Percentiles rank a stretch among this genome's conserved stretches.
These are phyloP conservation scores for Cladochytrium replicatum DNA, from an alignment of 192 early-diverging fungal species.

Conservation along the genomic window DNA sequence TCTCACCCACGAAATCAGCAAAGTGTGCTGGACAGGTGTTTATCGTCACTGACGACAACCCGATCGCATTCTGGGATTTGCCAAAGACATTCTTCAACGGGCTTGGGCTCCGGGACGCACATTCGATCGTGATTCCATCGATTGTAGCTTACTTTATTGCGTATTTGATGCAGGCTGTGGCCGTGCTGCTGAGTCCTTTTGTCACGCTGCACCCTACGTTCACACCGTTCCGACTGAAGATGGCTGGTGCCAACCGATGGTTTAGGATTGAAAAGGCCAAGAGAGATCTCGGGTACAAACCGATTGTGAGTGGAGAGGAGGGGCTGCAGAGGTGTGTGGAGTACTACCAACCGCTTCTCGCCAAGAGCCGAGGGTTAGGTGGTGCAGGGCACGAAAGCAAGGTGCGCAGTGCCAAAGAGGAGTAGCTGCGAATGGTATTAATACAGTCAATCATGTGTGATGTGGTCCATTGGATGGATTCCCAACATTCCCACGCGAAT, in stretches of 20 bases:
- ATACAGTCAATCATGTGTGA: no score
- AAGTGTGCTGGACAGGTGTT: constrained; percentile 54
- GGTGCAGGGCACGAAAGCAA: no score
- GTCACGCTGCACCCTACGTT: constrained; percentile 62
- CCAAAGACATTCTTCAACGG: constrained; percentile 41
- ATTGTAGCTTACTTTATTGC: constrained; percentile 46
- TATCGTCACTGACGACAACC: constrained; percentile 85
- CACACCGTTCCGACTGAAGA: constrained; percentile 64
- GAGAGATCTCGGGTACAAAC: constrained; percentile 53
- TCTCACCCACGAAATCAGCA: no score
- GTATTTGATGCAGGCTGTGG: constrained; percentile 51
- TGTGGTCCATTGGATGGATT: no score
- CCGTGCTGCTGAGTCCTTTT: constrained; percentile 47
- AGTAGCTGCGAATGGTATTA: no score
- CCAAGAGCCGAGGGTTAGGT: no score
- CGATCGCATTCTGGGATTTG: constrained; percentile 85
- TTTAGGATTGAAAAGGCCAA: constrained; percentile 84
- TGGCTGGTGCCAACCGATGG: constrained; percentile 70
- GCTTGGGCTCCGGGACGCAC: constrained; percentile 21
- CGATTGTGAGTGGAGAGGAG: constrained; percentile 44
- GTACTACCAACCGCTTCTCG: no score
- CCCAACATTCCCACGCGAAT: no score
- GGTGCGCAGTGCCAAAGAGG: no score
- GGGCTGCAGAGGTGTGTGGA: constrained; percentile 31
- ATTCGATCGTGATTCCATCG: constrained; percentile 17